Percentiles rank a stretch among this genome's conserved stretches.
These are phyloP conservation scores for Byssoonygena ceratinophila DNA, from an alignment of 2,329 filamentous ascomycete genomes.

Conservation along the genomic window DNA sequence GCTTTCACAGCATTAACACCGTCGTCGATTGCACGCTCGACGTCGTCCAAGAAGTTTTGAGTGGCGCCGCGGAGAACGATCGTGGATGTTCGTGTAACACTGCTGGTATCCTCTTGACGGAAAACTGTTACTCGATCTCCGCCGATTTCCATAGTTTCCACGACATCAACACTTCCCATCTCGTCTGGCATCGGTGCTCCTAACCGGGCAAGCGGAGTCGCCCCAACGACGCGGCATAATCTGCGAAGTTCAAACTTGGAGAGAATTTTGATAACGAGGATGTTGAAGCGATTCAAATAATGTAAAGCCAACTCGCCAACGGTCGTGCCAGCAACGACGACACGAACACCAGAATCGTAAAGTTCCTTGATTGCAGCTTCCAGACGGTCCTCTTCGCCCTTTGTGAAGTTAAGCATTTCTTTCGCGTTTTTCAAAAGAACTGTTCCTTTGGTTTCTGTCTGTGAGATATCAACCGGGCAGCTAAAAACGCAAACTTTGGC, in stretches of 20 bases:
- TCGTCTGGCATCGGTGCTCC: slow-evolving; percentile 99
- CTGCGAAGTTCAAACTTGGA: slow-evolving; percentile 96
- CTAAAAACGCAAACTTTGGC: slow-evolving; percentile 97
- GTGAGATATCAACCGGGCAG: slow-evolving; percentile 86
- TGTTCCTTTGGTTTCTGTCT: slow-evolving; percentile 98
- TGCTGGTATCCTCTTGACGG: slow-evolving; percentile 70
- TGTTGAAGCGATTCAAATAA: slow-evolving; percentile 95
- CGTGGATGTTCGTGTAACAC: slow-evolving; percentile 83
- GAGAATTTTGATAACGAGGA: slow-evolving; percentile 90
- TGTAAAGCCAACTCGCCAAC: slow-evolving; percentile 92
- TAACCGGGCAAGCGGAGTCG: slow-evolving; percentile 87
- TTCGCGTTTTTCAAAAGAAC: slow-evolving; percentile 93
- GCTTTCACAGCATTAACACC: slow-evolving; percentile 98
- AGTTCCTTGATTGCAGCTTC: slow-evolving; percentile 90
- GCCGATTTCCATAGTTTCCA: slow-evolving; percentile 95
- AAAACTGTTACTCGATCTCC: slow-evolving; percentile 97
- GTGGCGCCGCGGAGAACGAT: slow-evolving; percentile 90
- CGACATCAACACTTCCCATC: slow-evolving; percentile 88
- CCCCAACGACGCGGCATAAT: slow-evolving; percentile 89
- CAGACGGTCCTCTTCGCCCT: slow-evolving; percentile 86
- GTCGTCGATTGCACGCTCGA: slow-evolving; percentile 94
- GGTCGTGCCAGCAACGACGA: slow-evolving; percentile 84
- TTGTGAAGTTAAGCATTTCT: slow-evolving; percentile 98
- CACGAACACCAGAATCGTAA: slow-evolving; percentile 82
- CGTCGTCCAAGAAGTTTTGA: slow-evolving; percentile 93